A percentile compares a stretch with the other conserved stretches of the same genome.
Conservation (phyloP, 2,329 filamentous ascomycete species). For the Colletotrichum musae region DNA sequence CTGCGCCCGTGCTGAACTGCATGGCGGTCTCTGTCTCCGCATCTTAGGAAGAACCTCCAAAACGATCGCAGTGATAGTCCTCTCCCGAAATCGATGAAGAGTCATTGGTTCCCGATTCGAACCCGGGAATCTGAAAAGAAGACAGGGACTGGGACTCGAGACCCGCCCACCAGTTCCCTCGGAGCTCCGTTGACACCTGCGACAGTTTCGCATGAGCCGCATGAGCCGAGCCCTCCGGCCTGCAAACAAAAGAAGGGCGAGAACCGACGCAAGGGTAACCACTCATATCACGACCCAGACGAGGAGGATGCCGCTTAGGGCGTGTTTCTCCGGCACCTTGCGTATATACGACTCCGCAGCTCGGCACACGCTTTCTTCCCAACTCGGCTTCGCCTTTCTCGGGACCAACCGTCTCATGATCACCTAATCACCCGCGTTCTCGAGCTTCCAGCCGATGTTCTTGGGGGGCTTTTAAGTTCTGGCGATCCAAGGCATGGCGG, state of each 20-base stretch:
- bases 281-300: not conserved
- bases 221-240: not conserved
- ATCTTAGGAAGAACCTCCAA: not conserved
- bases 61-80: not conserved
- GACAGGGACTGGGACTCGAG: not conserved
- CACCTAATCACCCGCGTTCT: not conserved
- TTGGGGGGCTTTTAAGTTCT: not conserved
- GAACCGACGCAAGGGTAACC: not conserved
- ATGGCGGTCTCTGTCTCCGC: no score
- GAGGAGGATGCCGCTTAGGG: not conserved
- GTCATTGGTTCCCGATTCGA: no score
- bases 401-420: slow-evolving; percentile 10
- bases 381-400: not conserved
- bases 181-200: not conserved
- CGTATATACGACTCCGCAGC: no score
- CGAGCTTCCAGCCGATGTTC: not conserved
- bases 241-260: not conserved
- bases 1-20: no score
- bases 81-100: no score
- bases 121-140: no score
- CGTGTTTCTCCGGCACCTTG: no score
- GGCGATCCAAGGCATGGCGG: slow-evolving; percentile 6
- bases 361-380: slow-evolving; percentile 2
- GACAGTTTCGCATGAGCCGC: not conserved
- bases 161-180: not conserved